phyloP scores from a whole-genome alignment of 2,329 filamentous ascomycete species.

The Fonsecaea nubica region DNA sequence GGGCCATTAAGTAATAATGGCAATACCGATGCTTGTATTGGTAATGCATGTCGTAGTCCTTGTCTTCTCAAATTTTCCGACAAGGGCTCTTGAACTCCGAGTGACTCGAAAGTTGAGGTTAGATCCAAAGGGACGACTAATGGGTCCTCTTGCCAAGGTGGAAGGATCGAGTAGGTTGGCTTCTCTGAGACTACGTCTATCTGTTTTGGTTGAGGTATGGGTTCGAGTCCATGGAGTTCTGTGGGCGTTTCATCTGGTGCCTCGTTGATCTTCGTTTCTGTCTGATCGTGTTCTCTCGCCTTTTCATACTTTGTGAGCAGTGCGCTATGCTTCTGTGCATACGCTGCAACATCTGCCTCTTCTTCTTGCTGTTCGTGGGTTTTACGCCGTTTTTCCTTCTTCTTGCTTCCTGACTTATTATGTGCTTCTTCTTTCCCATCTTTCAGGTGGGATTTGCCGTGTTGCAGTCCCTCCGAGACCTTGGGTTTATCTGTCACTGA shows the following conservation, averaged over 20 bases:
- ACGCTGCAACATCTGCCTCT: constrained; percentile 48
- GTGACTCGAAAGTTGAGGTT: constrained; percentile 63
- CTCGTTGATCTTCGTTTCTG: constrained; percentile 16
- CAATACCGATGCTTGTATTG: constrained; percentile 79
- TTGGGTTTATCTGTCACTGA: not conserved
- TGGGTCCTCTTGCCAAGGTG: constrained; percentile 79
- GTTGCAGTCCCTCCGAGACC: constrained; percentile 39
- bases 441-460: constrained; percentile 31
- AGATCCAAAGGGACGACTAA: constrained; percentile 46
- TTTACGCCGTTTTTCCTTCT: constrained; percentile 17
- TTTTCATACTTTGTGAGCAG: constrained; percentile 44
- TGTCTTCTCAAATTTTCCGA: constrained; percentile 69
- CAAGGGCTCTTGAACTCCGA: constrained; percentile 68
- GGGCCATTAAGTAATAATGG: constrained; percentile 76
- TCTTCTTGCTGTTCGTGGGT: constrained; percentile 43
- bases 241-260: constrained; percentile 39
- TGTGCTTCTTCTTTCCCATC: constrained; percentile 26
- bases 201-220: constrained; percentile 75
- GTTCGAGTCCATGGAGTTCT: constrained; percentile 71
- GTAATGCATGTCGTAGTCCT: constrained; percentile 74
- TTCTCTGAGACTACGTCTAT: constrained; percentile 60
- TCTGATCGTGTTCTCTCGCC: constrained; percentile 32
- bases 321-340: constrained; percentile 38
- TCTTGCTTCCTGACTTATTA: constrained; percentile 11
- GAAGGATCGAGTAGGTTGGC: constrained; percentile 78